Evolutionary conservation across 192 early-diverging fungal species (phyloP).

Genomic region (Coemansia sp.): DNA sequence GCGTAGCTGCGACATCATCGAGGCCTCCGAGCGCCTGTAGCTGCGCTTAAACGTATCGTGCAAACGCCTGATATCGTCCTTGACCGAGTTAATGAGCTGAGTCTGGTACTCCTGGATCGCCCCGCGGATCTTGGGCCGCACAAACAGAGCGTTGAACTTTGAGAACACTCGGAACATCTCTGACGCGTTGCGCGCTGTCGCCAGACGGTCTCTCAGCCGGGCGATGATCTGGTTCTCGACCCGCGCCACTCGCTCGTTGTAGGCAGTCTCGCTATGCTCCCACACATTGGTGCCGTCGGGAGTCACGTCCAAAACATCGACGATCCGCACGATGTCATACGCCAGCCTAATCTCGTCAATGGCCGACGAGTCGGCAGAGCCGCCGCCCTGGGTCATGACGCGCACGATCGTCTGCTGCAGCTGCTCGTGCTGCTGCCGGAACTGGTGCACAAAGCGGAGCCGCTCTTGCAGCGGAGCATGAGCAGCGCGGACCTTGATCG

Average conservation of each 20-base stretch:
- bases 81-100: slow-evolving; percentile 96
- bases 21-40: slow-evolving; percentile 88
- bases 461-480: slow-evolving; percentile 96
- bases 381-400: slow-evolving; percentile 76
- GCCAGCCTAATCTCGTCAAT: slow-evolving; percentile 89
- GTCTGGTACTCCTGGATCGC: slow-evolving; percentile 99
- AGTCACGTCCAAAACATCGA: slow-evolving; percentile 95
- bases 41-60: slow-evolving; percentile 96
- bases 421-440: slow-evolving; percentile 97
- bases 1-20: slow-evolving; percentile 87
- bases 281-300: slow-evolving; percentile 92
- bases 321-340: slow-evolving; percentile 88
- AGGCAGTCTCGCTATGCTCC: slow-evolving; percentile 86
- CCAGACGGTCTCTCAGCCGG: slow-evolving; percentile 89
- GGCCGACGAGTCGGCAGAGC: slow-evolving; percentile 68
- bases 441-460: slow-evolving; percentile 84
- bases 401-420: slow-evolving; percentile 94
- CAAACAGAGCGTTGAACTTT: slow-evolving; percentile 99
- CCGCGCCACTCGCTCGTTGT: slow-evolving; percentile 93
- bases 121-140: slow-evolving; percentile 98
- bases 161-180: slow-evolving; percentile 99
- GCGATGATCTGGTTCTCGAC: slow-evolving; percentile 99
- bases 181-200: slow-evolving; percentile 93
- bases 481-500: slow-evolving; percentile 91
- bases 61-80: slow-evolving; percentile 95